Evolutionary conservation across 2,329 filamentous ascomycete genomes (phyloP).

Genomic region (Lasiodiplodia sp.): DNA sequence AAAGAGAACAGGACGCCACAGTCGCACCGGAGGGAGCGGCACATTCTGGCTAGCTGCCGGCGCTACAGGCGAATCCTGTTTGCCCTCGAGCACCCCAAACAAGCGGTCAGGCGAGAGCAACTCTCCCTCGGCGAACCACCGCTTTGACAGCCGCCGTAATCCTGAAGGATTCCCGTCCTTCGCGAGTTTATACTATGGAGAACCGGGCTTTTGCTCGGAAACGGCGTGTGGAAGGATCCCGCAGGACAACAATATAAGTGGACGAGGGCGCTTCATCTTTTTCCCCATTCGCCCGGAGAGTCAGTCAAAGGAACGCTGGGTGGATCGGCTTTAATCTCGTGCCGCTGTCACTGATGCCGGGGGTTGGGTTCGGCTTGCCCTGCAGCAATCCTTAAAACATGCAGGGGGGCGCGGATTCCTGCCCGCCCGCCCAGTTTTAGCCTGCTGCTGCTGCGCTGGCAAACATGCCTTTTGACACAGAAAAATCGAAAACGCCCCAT

Average conservation of each 20-base stretch:
- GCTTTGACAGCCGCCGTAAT: background rate
- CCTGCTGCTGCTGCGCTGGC: too few relatives aligned
- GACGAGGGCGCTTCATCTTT: background rate
- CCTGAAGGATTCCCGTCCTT: background rate
- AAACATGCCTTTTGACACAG: too few relatives aligned
- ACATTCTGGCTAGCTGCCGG: background rate
- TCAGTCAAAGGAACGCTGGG: background rate
- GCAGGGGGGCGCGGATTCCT: too few relatives aligned
- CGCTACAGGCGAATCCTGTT: background rate
- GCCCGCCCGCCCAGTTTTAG: too few relatives aligned
- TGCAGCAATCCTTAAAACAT: too few relatives aligned
- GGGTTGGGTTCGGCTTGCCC: too few relatives aligned
- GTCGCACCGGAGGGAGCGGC: too few relatives aligned
- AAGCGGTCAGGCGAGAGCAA: background rate
- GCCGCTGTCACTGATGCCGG: too few relatives aligned
- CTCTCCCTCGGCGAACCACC: too few relatives aligned
- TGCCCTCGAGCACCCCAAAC: background rate
- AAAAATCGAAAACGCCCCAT: too few relatives aligned
- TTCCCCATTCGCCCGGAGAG: background rate
- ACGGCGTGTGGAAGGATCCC: background rate
- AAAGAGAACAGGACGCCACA: background rate
- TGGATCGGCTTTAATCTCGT: background rate
- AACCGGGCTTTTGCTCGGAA: background rate
- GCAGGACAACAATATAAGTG: background rate
- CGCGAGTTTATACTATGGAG: conserved; percentile 1